These are phyloP conservation scores for Backusella luteola DNA, from an alignment of 192 early-diverging fungal species.

Conservation along the genomic window DNA sequence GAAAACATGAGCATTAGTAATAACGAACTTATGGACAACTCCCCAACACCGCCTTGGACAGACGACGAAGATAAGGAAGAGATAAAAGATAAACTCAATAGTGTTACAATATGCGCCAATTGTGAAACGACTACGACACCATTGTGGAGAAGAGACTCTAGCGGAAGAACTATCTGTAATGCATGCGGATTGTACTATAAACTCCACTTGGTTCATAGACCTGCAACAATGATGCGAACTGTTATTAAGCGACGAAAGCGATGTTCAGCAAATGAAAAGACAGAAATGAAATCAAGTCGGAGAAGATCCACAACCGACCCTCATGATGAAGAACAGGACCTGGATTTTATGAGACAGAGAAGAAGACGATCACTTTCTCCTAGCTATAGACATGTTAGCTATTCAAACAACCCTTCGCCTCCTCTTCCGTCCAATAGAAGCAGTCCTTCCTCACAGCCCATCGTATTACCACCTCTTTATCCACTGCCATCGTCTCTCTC, in stretches of 20 bases:
- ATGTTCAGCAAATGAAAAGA: conserved; percentile 14
- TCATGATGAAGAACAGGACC: not conserved
- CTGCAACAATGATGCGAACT: conserved; percentile 66
- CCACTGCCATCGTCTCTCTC: not conserved
- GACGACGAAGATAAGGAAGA: conserved; percentile 3
- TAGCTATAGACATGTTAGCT: not conserved
- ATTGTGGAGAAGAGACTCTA: conserved; percentile 71
- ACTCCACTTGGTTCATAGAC: conserved; percentile 72
- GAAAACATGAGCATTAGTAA: not conserved
- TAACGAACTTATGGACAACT: not conserved
- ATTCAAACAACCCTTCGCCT: not conserved
- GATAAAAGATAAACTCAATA: not conserved
- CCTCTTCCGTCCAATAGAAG: not conserved
- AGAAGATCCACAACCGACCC: not conserved
- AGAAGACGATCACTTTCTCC: conserved; percentile 4
- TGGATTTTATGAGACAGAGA: not conserved
- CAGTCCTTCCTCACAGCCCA: not conserved
- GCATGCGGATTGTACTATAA: conserved; percentile 91
- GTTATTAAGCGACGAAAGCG: conserved; percentile 72
- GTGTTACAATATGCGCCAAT: conserved; percentile 56
- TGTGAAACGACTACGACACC: conserved; percentile 72
- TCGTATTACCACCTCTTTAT: not conserved
- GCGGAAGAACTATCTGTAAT: conserved; percentile 79
- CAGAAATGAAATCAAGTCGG: not conserved
- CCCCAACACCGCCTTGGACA: not conserved